Evolutionary conservation across 2,329 filamentous ascomycete species (phyloP).

Genomic region (Fusarium sp.): DNA sequence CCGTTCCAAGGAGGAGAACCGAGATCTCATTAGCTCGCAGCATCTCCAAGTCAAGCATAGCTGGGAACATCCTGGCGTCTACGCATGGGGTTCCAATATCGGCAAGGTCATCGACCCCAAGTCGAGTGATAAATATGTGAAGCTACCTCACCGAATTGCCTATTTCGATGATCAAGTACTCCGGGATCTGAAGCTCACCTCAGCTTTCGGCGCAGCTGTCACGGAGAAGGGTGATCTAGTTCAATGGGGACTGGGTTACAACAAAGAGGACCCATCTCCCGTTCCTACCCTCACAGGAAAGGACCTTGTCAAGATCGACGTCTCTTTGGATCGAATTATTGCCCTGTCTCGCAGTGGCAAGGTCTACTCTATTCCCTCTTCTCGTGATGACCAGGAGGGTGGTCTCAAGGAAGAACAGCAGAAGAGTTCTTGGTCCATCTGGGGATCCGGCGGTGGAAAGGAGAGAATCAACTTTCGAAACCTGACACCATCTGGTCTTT

Average conservation of each 20-base stretch:
- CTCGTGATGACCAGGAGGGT: conserved; percentile 75
- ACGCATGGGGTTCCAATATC: conserved; percentile 91
- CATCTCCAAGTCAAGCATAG: conserved; percentile 89
- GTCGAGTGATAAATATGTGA: conserved; percentile 81
- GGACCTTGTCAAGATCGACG: conserved; percentile 78
- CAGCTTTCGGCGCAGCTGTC: conserved; percentile 86
- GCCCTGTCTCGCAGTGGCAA: conserved; percentile 79
- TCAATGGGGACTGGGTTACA: conserved; percentile 89
- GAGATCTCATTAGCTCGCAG: conserved; percentile 84
- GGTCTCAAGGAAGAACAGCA: conserved; percentile 72
- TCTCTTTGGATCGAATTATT: conserved; percentile 87
- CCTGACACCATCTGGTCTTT: conserved; percentile 73
- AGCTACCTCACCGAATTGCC: conserved; percentile 79
- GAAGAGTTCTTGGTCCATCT: conserved; percentile 78
- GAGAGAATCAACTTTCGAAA: conserved; percentile 75
- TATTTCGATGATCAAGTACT: conserved; percentile 89
- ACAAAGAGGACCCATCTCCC: conserved; percentile 72
- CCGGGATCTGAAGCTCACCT: conserved; percentile 87
- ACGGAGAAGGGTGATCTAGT: conserved; percentile 88
- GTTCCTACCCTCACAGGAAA: conserved; percentile 82
- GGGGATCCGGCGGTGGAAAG: conserved; percentile 56
- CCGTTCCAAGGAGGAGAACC: conserved; percentile 75
- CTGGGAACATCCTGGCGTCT: conserved; percentile 86
- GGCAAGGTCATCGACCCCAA: conserved; percentile 88
- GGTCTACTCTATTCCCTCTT: conserved; percentile 87